phyloP scores from a whole-genome alignment of 2,329 filamentous ascomycete genomes.

The Claviceps humidiphila region DNA sequence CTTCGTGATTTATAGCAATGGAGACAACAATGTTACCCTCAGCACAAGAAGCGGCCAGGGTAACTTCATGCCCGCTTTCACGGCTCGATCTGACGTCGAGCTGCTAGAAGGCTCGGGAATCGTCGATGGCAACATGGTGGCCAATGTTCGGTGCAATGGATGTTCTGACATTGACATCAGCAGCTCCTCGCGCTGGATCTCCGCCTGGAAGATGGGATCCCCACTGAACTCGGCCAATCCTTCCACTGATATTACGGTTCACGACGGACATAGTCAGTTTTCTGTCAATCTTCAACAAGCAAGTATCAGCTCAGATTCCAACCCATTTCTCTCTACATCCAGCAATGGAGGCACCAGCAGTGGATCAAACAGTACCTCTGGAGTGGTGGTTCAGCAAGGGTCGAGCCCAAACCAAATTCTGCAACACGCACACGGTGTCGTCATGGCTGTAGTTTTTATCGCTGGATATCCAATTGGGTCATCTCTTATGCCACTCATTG shows the following conservation, averaged over 20 bases:
- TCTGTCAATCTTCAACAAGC: slow-evolving; percentile 35
- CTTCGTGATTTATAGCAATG: slow-evolving; percentile 49
- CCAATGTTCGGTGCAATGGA: slow-evolving; percentile 43
- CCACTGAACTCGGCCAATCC: slow-evolving; percentile 30
- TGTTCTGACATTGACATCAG: slow-evolving; percentile 34
- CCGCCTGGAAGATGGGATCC: slow-evolving; percentile 35
- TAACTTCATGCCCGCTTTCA: slow-evolving; percentile 35
- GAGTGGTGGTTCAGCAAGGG: neutral
- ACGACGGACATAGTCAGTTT: slow-evolving; percentile 33
- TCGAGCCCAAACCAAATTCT: slow-evolving; percentile 13
- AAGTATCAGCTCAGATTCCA: slow-evolving; percentile 31
- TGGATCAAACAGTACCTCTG: neutral
- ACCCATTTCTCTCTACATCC: slow-evolving; percentile 32
- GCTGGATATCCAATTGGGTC: slow-evolving; percentile 47
- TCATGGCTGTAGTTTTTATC: slow-evolving; percentile 49
- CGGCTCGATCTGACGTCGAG: slow-evolving; percentile 29
- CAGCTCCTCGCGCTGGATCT: slow-evolving; percentile 35
- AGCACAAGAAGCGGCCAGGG: slow-evolving; percentile 39
- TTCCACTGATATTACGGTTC: slow-evolving; percentile 27
- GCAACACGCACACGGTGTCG: slow-evolving; percentile 38
- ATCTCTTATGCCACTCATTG: slow-evolving; percentile 44
- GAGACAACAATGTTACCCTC: slow-evolving; percentile 45
- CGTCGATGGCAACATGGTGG: slow-evolving; percentile 36
- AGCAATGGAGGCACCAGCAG: neutral
- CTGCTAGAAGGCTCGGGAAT: slow-evolving; percentile 49